These are phyloP conservation scores for Mycena kentingensis DNA, from an alignment of 768 basidiomycete genomes.

Conservation along the genomic window DNA sequence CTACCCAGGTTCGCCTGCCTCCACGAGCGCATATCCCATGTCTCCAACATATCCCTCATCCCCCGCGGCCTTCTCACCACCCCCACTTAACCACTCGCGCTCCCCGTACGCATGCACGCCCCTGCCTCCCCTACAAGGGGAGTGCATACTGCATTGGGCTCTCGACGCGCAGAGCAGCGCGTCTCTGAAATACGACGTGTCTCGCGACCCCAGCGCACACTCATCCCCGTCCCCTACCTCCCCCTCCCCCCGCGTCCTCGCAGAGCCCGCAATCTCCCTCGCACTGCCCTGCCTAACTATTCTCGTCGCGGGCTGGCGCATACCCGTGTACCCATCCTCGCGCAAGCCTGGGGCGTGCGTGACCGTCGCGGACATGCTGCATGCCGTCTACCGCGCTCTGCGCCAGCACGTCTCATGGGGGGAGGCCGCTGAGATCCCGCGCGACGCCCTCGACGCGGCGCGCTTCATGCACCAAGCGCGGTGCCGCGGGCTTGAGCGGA, in stretches of 20 bases:
- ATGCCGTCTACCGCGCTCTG: conserved; percentile 40
- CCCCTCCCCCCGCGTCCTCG: conserved; percentile 23
- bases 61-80: conserved; percentile 16
- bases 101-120: conserved; percentile 17
- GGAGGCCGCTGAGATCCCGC: conserved; percentile 36
- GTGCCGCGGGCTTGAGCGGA: conserved; percentile 26
- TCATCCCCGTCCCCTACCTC: conserved; percentile 2
- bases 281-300: conserved; percentile 27
- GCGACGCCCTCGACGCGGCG: conserved; percentile 28
- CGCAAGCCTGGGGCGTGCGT: conserved; percentile 23
- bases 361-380: conserved; percentile 44
- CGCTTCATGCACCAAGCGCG: conserved; percentile 38
- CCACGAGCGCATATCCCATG: conserved; percentile 9
- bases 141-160: conserved; percentile 8
- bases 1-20: background rate
- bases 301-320: conserved; percentile 24
- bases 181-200: conserved; percentile 17
- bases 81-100: conserved; percentile 19
- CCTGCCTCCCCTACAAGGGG: conserved; percentile 7
- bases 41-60: conserved; percentile 18
- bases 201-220: conserved; percentile 19
- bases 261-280: conserved; percentile 27
- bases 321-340: conserved; percentile 24
- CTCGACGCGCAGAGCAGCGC: conserved; percentile 3
- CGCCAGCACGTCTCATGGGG: conserved; percentile 33